phyloP scores from a whole-genome alignment of 331 rosid species.

The Arachis monticola region DNA sequence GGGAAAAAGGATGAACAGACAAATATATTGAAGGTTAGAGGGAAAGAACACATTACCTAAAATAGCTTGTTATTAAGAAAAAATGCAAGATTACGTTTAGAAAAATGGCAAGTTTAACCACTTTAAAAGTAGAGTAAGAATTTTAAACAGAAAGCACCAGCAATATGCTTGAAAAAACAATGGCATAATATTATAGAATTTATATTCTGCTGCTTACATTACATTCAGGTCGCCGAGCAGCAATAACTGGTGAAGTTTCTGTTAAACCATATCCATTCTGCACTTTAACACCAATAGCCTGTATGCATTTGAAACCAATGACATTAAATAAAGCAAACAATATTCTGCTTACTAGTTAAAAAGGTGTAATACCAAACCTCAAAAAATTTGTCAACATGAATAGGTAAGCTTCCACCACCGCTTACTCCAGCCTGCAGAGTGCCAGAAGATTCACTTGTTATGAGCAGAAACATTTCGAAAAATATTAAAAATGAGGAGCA shows the following conservation, averaged over 20 bases:
- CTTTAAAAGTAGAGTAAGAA: conserved; percentile 7
- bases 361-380: conserved; percentile 62
- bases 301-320: conserved; percentile 34
- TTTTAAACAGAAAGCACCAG: conserved; percentile 6
- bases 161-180: not conserved
- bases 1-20: not conserved
- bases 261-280: conserved; percentile 98
- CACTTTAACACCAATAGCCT: conserved; percentile 86
- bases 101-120: conserved; percentile 19
- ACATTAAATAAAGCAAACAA: conserved; percentile 29
- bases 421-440: conserved; percentile 86
- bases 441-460: conserved; percentile 39
- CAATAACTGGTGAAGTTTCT: conserved; percentile 83
- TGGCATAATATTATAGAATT: conserved; percentile 12
- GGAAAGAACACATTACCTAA: not conserved
- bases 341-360: conserved; percentile 8
- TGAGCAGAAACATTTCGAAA: conserved; percentile 38
- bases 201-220: conserved; percentile 61
- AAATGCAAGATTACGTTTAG: too few species aligned
- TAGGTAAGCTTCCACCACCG: conserved; percentile 91
- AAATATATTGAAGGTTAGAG: not conserved
- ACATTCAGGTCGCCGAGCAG: conserved; percentile 75
- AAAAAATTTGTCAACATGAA: conserved; percentile 79
- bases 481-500: conserved; percentile 21
- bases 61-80: not conserved